These are phyloP conservation scores for Candida mattraensis DNA, from an alignment of 805 yeast genomes.

Conservation along the genomic window DNA sequence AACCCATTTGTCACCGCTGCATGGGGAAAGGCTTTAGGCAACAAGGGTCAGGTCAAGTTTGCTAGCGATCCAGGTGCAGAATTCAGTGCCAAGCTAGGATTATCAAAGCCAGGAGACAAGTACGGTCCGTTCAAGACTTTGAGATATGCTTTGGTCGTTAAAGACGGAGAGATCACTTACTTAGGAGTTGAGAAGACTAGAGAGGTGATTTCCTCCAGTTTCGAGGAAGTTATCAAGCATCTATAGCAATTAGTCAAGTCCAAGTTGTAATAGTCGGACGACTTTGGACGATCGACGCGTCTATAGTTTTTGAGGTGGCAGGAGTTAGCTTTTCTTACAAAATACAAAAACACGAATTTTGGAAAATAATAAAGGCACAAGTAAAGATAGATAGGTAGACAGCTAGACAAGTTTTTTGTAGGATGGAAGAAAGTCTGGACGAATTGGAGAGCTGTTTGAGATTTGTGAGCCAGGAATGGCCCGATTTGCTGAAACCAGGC, in stretches of 20 bases:
- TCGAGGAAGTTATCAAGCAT: slow-evolving; percentile 39
- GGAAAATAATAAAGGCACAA: too few relatives aligned
- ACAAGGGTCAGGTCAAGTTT: slow-evolving; percentile 40
- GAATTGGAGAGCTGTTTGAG: slow-evolving; percentile 19
- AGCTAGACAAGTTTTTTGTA: background rate
- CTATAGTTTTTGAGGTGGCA: too few relatives aligned
- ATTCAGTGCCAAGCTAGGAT: slow-evolving; percentile 61
- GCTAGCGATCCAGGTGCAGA: slow-evolving; percentile 65
- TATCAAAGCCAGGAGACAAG: slow-evolving; percentile 46
- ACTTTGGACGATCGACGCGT: too few relatives aligned
- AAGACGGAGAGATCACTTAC: slow-evolving; percentile 36
- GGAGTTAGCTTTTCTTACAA: too few relatives aligned
- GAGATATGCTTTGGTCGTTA: slow-evolving; percentile 73
- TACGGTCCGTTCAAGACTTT: slow-evolving; percentile 61
- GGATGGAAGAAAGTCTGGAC: slow-evolving; percentile 21
- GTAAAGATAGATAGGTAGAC: too few relatives aligned
- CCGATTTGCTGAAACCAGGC: slow-evolving; percentile 45
- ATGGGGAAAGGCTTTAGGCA: slow-evolving; percentile 49
- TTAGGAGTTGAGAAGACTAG: slow-evolving; percentile 43
- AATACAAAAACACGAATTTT: too few relatives aligned
- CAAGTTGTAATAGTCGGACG: too few relatives aligned
- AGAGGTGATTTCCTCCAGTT: slow-evolving; percentile 46
- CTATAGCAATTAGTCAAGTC: too few relatives aligned
- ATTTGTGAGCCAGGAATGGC: slow-evolving; percentile 29
- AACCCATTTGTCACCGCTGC: slow-evolving; percentile 44